A percentile compares a stretch with the other conserved stretches of the same genome.
Conservation (phyloP, 1,284 basidiomycete genomes). For the Pyrrhoderma noxium region DNA sequence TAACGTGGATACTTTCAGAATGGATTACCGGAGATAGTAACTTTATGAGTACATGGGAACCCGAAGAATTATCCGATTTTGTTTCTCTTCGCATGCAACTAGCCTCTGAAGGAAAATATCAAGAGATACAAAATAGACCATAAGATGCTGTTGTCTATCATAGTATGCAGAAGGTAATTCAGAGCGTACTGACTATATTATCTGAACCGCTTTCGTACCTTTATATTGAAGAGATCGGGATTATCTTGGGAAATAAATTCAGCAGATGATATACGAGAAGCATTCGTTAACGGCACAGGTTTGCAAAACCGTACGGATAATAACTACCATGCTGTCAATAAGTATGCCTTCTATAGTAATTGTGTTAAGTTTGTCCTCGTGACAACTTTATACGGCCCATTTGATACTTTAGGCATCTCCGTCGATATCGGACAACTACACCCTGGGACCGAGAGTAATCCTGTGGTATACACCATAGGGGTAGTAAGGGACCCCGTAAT, state of each 20-base stretch:
- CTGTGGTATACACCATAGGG: slow-evolving; percentile 35
- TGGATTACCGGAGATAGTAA: slow-evolving; percentile 4
- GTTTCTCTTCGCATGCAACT: slow-evolving; percentile 6
- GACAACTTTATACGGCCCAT: slow-evolving; percentile 1
- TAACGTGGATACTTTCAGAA: slow-evolving; percentile 3
- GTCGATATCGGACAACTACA: not conserved
- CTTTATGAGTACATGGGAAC: not conserved
- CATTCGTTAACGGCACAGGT: not conserved
- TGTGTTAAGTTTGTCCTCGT: too few relatives aligned
- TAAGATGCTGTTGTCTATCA: slow-evolving; percentile 10
- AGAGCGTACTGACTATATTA: not conserved
- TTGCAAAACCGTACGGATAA: not conserved
- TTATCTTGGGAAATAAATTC: not conserved
- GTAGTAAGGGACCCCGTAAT: slow-evolving; percentile 34
- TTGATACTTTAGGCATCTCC: not conserved
- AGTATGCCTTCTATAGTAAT: too few relatives aligned
- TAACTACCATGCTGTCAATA: slow-evolving; percentile 28
- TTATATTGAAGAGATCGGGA: not conserved
- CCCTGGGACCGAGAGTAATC: slow-evolving; percentile 20
- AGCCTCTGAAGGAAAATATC: not conserved
- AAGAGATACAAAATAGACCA: slow-evolving; percentile 5
- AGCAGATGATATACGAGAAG: not conserved
- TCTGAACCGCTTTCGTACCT: not conserved
- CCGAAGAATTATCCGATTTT: not conserved
- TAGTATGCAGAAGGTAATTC: slow-evolving; percentile 5